Evolutionary conservation across 495 filamentous ascomycete genomes (phyloP), one percentile per base, ranked within the genome.

Genomic region (Aspergillus biplanus): DNA sequence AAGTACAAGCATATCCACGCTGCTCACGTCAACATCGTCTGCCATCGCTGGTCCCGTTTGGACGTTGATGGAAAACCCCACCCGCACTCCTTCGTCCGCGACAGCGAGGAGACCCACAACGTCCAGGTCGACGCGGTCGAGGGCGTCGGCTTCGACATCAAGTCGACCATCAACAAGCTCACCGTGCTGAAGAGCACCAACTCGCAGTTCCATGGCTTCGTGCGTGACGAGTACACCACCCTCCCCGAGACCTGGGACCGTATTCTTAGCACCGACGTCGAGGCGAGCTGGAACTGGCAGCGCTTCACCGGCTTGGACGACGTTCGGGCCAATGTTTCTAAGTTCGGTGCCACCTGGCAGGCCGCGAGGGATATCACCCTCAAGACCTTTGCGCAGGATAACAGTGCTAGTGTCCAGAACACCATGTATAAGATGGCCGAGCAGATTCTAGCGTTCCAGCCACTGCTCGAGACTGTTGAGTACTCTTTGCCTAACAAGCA

Each of bases 361-460:
- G 78, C 80, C 52, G 92, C 92, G 27, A 84, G 92, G 61, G 77
- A 80, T 44, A 94, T 96, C 76, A 96, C 94, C 21, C 81, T 97
- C 69, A 90, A 90, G 83, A 92, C 87, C 0, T 99, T 99, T 71
- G 93, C 95, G n/a, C 86, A 86, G 68, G 94, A 98, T 67, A 83
- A 90, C 73, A 95, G 90, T 67, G 90, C 95, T 52, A 94, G 90
- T 69, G 95, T 99, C 16, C 95, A 99, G 83, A 88, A 89, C 65
- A 97, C 93, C 61, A 97, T 99, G 95, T 98, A 96, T 78, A 94
- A 96, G 83, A 99, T 99, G 95, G 86, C 85, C 61, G 88, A 94
- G 73, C 83, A 90, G 79, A 97, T 99, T 66, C 80, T 99, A 65
- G 90, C 82, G 16, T 85, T 80, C 32, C 92, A 84, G 58, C 86